Percentiles rank a stretch among this genome's conserved stretches.
Conservation (phyloP, 768 basidiomycete species). For the Collybia mongolica region DNA sequence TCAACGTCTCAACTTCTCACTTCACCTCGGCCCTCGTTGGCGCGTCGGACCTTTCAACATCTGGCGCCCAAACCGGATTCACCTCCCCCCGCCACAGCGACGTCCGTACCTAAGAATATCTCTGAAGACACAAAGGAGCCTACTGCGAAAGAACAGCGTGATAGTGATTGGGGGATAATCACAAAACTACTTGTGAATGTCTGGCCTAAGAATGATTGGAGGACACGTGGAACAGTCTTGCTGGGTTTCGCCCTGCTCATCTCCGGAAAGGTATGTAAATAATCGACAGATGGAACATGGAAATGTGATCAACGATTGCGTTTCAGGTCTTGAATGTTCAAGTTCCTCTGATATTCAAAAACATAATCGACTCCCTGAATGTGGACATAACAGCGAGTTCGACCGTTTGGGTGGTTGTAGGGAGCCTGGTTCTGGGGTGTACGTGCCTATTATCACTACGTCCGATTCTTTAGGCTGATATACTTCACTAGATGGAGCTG, state of each 20-base stretch:
- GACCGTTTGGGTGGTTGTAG: slow-evolving; percentile 90
- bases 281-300: background rate
- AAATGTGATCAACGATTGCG: background rate
- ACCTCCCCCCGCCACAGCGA: slow-evolving; percentile 8
- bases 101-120: slow-evolving; percentile 1
- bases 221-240: slow-evolving; percentile 77
- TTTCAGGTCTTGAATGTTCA: slow-evolving; percentile 89
- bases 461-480: slow-evolving; percentile 2
- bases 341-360: slow-evolving; percentile 96
- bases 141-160: slow-evolving; percentile 52
- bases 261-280: slow-evolving; percentile 70
- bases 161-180: slow-evolving; percentile 85
- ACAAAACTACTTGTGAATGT: slow-evolving; percentile 83
- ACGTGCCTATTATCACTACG: slow-evolving; percentile 29
- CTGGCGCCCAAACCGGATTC: slow-evolving; percentile 16
- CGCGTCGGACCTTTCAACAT: slow-evolving; percentile 13
- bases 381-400: slow-evolving; percentile 69
- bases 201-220: slow-evolving; percentile 89
- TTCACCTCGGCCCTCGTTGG: background rate
- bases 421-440: slow-evolving; percentile 92
- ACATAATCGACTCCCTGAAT: slow-evolving; percentile 87
- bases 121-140: slow-evolving; percentile 17
- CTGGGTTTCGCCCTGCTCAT: slow-evolving; percentile 80
- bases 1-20: background rate
- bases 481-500: slow-evolving; percentile 71